phyloP scores from a whole-genome alignment of 495 filamentous ascomycete species.

The Talaromyces liani region DNA sequence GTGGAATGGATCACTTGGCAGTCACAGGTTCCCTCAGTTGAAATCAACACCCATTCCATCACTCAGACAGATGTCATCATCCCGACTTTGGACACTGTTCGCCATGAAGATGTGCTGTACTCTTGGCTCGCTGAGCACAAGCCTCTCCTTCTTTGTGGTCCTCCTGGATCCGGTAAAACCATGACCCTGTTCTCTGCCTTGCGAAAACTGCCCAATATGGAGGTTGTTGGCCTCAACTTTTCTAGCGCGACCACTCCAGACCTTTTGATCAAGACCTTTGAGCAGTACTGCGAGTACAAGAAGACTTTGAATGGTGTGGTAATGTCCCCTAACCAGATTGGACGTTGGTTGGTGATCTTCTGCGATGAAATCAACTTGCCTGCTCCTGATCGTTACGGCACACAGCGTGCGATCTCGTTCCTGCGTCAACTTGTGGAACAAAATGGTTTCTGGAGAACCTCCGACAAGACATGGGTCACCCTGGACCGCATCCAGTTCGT shows the following conservation, averaged over 20 bases:
- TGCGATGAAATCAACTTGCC: conserved; percentile 99
- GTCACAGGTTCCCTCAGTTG: conserved; percentile 83
- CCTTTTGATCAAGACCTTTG: conserved; percentile 95
- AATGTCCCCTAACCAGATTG: conserved; percentile 92
- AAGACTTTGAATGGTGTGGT: conserved; percentile 96
- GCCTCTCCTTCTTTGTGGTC: conserved; percentile 90
- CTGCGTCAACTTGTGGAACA: conserved; percentile 94
- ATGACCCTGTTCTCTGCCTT: conserved; percentile 99
- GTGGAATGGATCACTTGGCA: conserved; percentile 91
- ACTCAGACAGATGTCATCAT: conserved; percentile 97
- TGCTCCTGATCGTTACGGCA: conserved; percentile 96
- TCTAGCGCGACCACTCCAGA: conserved; percentile 97
- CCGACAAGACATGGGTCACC: conserved; percentile 96
- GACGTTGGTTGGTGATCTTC: conserved; percentile 96
- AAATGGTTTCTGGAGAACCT: conserved; percentile 97
- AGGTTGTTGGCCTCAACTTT: conserved; percentile 97
- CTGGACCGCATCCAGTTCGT: conserved; percentile 98
- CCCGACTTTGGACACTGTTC: conserved; percentile 90
- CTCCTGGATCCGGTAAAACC: conserved; percentile 96
- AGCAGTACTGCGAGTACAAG: conserved; percentile 98
- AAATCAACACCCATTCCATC: conserved; percentile 95
- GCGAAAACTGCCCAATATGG: conserved; percentile 94
- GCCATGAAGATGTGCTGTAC: conserved; percentile 95
- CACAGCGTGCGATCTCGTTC: conserved; percentile 94
- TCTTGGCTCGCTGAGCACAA: conserved; percentile 99